Base-by-base conservation (phyloP, 768 basidiomycete species). In the Mycena sanguinolenta region DNA sequence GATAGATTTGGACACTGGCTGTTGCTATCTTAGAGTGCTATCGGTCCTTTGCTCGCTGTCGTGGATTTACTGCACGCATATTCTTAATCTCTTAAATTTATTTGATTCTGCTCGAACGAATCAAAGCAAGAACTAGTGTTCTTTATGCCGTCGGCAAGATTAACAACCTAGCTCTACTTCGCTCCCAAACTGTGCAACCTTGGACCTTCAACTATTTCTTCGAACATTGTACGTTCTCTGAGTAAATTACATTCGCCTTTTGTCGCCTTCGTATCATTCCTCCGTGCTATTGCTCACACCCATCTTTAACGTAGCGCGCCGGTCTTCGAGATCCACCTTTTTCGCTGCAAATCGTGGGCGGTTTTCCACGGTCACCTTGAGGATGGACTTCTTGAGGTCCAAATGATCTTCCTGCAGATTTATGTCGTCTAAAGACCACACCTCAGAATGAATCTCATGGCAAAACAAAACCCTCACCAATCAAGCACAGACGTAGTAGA, bases 1-100 rank as follows among this genome's bases (percentile, higher is more conserved):
- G 25, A 62, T 57, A 34, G 59, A 55, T 25, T 3, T 67, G 59
- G 64, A 63, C 46, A 39, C 28, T 66, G 38, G 57, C 46, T 58
- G 32, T 12, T 23, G 54, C 30, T 68, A 17, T 32, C 30, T 60
- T 30, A 46, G 27, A 49, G 54, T 63, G 54, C 42, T 68, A 30
- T 68, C 57, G 57, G 52, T 59, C 42, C 38, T 38, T 27, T 34
- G 34, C 54, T 63, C 32, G 1, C 32, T 19, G 13, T 58, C 9
- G 5, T 53, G 32, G 14, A 66, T 66, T 25, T 67, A 42, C 44
- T 60, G 53, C 21, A 52, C 12, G 38, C 44, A 19, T 63, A 63
- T 58, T 25, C 23, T 58, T 69, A 69, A 57, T 58, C 23, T 46
- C 42, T 49, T 63, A 69, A 50, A 58, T 21, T 63, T 63, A 58